Percentiles rank a stretch among this genome's conserved stretches.
Evolutionary conservation across 179 eudicot genomes (phyloP).

Genomic region (Silene coronaria): DNA sequence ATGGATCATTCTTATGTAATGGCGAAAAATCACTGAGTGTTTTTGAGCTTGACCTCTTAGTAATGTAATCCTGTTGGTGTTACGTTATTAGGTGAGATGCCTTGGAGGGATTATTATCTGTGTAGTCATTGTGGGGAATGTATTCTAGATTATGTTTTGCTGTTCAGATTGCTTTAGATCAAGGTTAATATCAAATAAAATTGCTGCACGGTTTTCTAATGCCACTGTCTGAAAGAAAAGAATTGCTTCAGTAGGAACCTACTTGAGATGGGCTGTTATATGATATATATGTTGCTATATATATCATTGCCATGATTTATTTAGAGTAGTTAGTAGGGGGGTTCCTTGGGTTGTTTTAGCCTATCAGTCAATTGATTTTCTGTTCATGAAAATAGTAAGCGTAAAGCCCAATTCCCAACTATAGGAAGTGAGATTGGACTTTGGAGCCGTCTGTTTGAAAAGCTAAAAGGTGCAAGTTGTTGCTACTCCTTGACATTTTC

Average conservation of each 20-base stretch:
- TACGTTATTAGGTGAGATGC: no score
- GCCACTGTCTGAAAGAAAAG: neutral
- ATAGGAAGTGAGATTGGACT: neutral
- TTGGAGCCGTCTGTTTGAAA: neutral
- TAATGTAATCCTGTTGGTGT: neutral
- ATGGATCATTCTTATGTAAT: neutral
- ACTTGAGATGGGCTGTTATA: neutral
- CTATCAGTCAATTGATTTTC: neutral
- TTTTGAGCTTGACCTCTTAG: neutral
- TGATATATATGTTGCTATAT: neutral
- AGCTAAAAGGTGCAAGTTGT: neutral
- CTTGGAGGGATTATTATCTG: neutral
- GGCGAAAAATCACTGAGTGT: neutral
- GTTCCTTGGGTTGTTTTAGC: neutral
- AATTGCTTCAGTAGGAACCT: neutral
- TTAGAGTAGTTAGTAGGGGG: neutral
- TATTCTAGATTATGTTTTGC: neutral
- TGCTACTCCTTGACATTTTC: neutral
- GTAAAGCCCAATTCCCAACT: neutral
- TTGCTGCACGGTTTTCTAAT: neutral
- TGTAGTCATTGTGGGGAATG: neutral
- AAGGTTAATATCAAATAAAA: neutral
- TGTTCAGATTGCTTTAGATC: neutral
- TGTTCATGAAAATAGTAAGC: neutral
- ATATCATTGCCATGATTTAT: neutral